phyloP scores from a whole-genome alignment of 2,329 filamentous ascomycete genomes.

The Plectosphaerella cucumerina region DNA sequence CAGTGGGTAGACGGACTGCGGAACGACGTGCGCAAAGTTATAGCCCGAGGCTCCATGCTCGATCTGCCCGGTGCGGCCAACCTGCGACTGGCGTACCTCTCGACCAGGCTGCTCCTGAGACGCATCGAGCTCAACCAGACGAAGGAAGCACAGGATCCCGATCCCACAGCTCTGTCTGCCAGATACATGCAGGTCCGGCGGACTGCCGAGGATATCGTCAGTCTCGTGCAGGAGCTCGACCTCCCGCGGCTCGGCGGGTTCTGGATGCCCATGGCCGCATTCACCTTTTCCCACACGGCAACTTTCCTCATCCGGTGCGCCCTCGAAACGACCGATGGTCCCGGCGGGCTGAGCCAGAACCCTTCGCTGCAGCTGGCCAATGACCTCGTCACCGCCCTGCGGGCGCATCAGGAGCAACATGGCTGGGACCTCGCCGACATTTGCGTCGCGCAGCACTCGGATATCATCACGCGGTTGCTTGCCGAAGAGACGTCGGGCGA shows the following conservation, averaged over 20 bases:
- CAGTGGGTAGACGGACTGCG: constrained; percentile 40
- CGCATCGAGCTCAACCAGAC: constrained; percentile 41
- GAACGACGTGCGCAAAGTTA: constrained; percentile 30
- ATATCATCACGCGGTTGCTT: constrained; percentile 40
- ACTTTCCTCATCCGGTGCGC: constrained; percentile 46
- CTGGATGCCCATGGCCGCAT: constrained; percentile 44
- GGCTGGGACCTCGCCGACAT: constrained; percentile 48
- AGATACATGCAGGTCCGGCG: constrained; percentile 36
- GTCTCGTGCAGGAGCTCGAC: constrained; percentile 40
- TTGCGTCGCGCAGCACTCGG: constrained; percentile 42
- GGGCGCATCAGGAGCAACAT: constrained; percentile 29
- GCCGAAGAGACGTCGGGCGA: constrained; percentile 5
- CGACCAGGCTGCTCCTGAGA: constrained; percentile 39
- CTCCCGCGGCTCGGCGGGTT: constrained; percentile 40
- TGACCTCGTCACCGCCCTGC: constrained; percentile 34
- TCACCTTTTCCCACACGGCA: constrained; percentile 42
- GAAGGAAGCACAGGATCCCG: constrained; percentile 16
- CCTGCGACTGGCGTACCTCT: constrained; percentile 46
- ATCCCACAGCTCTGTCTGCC: background rate
- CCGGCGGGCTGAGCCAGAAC: constrained; percentile 27
- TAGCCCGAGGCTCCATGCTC: constrained; percentile 36
- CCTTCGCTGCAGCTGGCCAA: constrained; percentile 36
- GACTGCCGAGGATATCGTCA: constrained; percentile 44
- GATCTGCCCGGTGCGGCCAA: constrained; percentile 42
- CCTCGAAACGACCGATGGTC: constrained; percentile 35